Percentiles rank a stretch among this genome's conserved stretches.
phyloP scores from a whole-genome alignment of 495 filamentous ascomycete species.

The Aspergillus homomorphus region DNA sequence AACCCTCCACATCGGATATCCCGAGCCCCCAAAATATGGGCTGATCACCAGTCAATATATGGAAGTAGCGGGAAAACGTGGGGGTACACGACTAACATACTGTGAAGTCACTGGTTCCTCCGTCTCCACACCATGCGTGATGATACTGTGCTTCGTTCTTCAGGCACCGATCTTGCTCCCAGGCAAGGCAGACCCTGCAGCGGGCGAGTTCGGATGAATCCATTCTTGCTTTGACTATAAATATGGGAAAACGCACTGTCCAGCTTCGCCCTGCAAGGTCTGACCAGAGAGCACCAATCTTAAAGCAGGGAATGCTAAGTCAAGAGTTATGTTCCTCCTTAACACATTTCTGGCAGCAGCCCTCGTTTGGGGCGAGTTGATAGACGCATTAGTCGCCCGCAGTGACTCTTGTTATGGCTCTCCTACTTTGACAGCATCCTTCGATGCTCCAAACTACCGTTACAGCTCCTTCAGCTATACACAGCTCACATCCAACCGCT shows the following conservation, averaged over 20 bases:
- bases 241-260: neutral
- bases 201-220: neutral
- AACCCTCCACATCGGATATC: no score
- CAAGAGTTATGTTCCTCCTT: neutral
- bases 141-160: neutral
- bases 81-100: no score
- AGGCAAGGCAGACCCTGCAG: neutral
- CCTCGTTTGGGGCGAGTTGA: neutral
- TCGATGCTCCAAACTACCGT: neutral
- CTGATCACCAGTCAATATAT: no score
- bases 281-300: neutral
- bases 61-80: no score
- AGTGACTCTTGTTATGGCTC: neutral
- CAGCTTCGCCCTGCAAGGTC: neutral
- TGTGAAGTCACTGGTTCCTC: no score
- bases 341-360: neutral
- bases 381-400: neutral
- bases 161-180: neutral
- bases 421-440: neutral
- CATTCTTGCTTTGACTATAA: neutral
- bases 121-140: neutral
- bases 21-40: no score
- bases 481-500: slow-evolving; percentile 6
- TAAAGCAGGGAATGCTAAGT: neutral
- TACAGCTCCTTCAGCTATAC: slow-evolving; percentile 10